phyloP scores from a whole-genome alignment of 345 rosid genomes.

The Ceriops zippeliana region DNA sequence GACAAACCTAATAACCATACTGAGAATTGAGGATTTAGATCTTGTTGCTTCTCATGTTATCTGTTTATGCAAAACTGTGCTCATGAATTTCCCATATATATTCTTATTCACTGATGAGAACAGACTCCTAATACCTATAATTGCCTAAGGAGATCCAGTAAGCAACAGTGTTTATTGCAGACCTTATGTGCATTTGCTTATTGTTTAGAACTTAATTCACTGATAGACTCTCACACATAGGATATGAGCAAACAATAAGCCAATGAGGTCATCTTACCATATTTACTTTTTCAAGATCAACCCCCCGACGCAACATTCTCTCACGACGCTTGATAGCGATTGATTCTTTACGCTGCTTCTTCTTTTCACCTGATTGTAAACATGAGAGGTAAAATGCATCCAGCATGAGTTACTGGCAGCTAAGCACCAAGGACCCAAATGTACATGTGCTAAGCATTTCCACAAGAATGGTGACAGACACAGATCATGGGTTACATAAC shows the following conservation, averaged over 20 bases:
- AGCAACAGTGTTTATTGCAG: no score
- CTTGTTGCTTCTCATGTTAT: constrained; percentile 1
- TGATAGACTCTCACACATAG: not conserved
- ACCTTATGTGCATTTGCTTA: no score
- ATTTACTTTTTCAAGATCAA: constrained; percentile 72
- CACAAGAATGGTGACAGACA: not conserved
- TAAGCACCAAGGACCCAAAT: not conserved
- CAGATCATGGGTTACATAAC: not conserved
- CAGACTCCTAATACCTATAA: no score
- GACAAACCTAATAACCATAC: not conserved
- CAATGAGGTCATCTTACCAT: constrained; percentile 30
- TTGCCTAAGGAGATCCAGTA: no score
- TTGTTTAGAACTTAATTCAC: not conserved
- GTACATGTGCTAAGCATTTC: not conserved
- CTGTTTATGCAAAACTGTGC: not conserved
- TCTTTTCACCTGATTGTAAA: constrained; percentile 53
- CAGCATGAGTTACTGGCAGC: constrained; percentile 1
- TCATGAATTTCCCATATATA: no score
- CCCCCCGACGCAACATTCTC: constrained; percentile 75
- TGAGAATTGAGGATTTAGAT: not conserved
- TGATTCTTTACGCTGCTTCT: constrained; percentile 78
- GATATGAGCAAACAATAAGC: not conserved
- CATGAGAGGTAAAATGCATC: constrained; percentile 1
- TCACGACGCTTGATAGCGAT: constrained; percentile 74
- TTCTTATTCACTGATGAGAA: no score